Base-by-base conservation (phyloP, 495 filamentous ascomycete species). In the Rhypophila decipiens region DNA sequence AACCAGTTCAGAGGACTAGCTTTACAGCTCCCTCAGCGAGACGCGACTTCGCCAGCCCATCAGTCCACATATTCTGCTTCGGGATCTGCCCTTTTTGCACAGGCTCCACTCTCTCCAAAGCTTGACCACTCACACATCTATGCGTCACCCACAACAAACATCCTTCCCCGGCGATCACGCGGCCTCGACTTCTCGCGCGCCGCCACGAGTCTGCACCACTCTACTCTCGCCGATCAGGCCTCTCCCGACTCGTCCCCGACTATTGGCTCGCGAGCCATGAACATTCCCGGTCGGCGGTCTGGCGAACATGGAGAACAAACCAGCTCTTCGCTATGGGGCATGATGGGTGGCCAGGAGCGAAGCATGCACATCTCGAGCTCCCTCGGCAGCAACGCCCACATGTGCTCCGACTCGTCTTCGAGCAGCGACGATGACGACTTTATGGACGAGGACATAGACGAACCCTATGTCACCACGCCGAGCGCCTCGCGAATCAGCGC, bases 241-340 rank as follows among this genome's bases (percentile, higher is more conserved):
- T 93, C 87, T n/a, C 93, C 94, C 11, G 90, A 96, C 60, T 94
- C 90, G 3, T 95, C 90, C 0, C 94, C 94, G 0, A 90, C 80
- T n/a, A 83, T 94, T 35, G 69, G 70, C 17, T 85, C 86, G 23
- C 78, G 86, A 20, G 85, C 83, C 7, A 83, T 95, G 74, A 83
- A 78, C 51, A 91, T 95, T 33, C 89, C 88, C 37, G 51, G 60
- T 40, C 63, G 68, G 47, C 57, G 63, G 41, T 55, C 43, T 40
- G 61, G 56, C 53, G 68, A 64, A 39, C 67, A 58, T 47, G 62
- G 58, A 8, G 71, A 73, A 24, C 68, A 67, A 39, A 55, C 63
- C 2, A 56, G 65, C 21, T 66, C 58, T 11, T 68, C 70, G 2
- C 57, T 74, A 23, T 74, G 72, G 67, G 66, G 67, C 23, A 59